Percentiles rank a stretch among this genome's conserved stretches.
Evolutionary conservation across 495 filamentous ascomycete genomes (phyloP).

Genomic region (Neurospora hispaniola): DNA sequence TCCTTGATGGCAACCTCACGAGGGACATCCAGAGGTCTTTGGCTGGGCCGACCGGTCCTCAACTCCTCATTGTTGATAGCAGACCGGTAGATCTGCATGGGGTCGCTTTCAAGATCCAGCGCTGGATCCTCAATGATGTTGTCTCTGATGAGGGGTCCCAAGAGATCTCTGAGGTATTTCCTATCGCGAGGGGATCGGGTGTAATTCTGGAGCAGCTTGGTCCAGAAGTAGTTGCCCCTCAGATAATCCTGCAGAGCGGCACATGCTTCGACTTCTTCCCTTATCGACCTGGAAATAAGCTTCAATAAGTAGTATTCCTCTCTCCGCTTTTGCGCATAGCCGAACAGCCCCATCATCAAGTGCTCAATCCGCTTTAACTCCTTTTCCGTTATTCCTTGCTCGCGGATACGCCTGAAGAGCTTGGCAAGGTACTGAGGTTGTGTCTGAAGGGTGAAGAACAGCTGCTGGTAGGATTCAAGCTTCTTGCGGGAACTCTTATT

Average conservation of each 20-base stretch:
- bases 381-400: constrained; percentile 79
- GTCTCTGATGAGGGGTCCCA: constrained; percentile 73
- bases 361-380: constrained; percentile 86
- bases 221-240: constrained; percentile 87
- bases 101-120: constrained; percentile 91
- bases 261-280: constrained; percentile 75
- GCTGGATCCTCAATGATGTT: constrained; percentile 85
- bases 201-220: constrained; percentile 74
- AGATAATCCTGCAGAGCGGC: constrained; percentile 71
- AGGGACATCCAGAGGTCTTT: constrained; percentile 66
- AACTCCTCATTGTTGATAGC: constrained; percentile 95
- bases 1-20: constrained; percentile 90
- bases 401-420: constrained; percentile 73
- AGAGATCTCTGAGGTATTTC: constrained; percentile 77
- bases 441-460: constrained; percentile 96
- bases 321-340: constrained; percentile 89
- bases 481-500: constrained; percentile 94
- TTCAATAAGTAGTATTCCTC: constrained; percentile 97
- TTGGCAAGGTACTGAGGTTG: constrained; percentile 89
- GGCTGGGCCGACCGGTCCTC: constrained; percentile 74
- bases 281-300: constrained; percentile 69
- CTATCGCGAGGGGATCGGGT: constrained; percentile 85
- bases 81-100: constrained; percentile 92
- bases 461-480: constrained; percentile 90
- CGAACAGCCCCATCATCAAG: constrained; percentile 93